Evolutionary conservation across 2,329 filamentous ascomycete species (phyloP), one percentile per base, ranked within the genome.

Genomic region (Botrytis tulipae): DNA sequence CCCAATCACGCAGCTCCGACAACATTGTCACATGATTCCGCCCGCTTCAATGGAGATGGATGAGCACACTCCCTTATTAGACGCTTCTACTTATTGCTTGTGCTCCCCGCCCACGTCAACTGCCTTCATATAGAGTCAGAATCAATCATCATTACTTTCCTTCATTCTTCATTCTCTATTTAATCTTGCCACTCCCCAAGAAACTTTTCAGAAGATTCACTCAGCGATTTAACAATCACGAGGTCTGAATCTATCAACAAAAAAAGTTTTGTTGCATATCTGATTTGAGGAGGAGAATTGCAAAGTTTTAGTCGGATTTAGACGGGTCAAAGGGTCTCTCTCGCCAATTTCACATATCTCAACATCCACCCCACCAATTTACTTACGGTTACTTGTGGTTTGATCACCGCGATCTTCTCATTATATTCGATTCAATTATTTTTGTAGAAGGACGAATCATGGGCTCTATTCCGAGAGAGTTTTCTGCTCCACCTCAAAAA

Each of bases 401-500:
- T 72, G 14, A 71, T 70, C 44, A 42, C 29, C 44, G 60, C 57
- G 60, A 70, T 59, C 51, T 32, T 6, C 29, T 48, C 29, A 37
- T 59, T 42, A 29, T 25, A 40, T 35, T 63, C 20, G 6, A 65
- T 66, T 35, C 10, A 37, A 54, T 67, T 25, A n/a, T 32, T 54
- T 32, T 22, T 20, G 7, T 9, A 71, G 9, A 20, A 18, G 54
- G 16, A 51, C 29, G 16, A 37, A 70, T 59, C 57, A 80, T 80
- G 79, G 78, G 74, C 22, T 80, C 79, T 35, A 63, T 71, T 62
- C 40, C 75, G 35, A 62, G 72, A 73, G 65, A 74, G 51, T 78
- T 76, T 72, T 75, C 73, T 54, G 72, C 73, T 51, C 71, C 78
- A 48, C 77, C 79, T 62, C 74, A 77, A 73, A 77, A 72, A 48